Percentiles rank a stretch among this genome's conserved stretches.
phyloP scores from a whole-genome alignment of 805 yeast genomes.

The Kodamaea hsintzibuensis region DNA sequence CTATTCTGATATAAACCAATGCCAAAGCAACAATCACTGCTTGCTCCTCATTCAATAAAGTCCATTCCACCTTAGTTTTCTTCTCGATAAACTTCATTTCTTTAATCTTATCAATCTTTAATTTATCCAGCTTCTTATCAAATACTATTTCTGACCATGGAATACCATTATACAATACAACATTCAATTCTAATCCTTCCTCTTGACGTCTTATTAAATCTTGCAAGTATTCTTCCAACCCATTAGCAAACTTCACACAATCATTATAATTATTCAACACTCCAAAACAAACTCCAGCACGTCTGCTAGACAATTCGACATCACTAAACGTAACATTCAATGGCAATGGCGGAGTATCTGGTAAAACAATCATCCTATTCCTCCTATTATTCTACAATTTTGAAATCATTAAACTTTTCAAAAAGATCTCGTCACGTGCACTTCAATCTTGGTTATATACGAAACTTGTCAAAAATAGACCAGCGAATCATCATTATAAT shows the following conservation, averaged over 20 bases:
- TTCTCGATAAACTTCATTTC: background rate
- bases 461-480: background rate
- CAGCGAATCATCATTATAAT: background rate
- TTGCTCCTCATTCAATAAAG: constrained; percentile 32
- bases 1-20: constrained; percentile 32
- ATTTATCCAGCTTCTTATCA: background rate
- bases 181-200: constrained; percentile 7
- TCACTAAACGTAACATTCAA: constrained; percentile 3
- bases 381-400: background rate
- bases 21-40: constrained; percentile 24
- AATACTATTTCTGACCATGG: constrained; percentile 19
- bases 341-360: constrained; percentile 35
- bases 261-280: constrained; percentile 19
- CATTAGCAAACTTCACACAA: constrained; percentile 29
- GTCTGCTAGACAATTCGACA: constrained; percentile 3
- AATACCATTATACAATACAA: background rate
- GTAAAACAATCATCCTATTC: constrained; percentile 30
- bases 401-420: background rate
- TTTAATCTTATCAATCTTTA: background rate
- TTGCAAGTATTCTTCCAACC: constrained; percentile 37
- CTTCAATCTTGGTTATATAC: background rate
- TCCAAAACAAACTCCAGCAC: background rate
- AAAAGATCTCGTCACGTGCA: background rate
- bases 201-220: constrained; percentile 1
- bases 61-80: constrained; percentile 24